phyloP scores from a whole-genome alignment of 352 stramenopile genomes.

The Phytopythium kandeliae region DNA sequence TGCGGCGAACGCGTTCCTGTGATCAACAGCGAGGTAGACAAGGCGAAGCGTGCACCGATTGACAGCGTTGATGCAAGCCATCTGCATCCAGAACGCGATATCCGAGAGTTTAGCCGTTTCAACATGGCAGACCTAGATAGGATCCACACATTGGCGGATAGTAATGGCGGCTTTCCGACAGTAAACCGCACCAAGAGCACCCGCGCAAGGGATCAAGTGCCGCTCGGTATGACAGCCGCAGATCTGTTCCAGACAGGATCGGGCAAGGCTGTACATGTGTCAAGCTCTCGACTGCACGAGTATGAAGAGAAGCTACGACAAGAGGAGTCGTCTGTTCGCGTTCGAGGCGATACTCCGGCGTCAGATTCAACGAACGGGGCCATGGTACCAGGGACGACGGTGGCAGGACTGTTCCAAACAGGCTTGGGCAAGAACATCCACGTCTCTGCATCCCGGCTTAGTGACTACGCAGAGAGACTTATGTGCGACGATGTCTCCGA shows the following conservation, averaged over 20 bases:
- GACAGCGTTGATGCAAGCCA: neutral
- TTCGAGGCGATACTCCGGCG: neutral
- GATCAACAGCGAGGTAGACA: neutral
- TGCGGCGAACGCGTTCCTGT: neutral
- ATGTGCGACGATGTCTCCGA: slow-evolving; percentile 8
- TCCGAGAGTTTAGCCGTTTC: neutral
- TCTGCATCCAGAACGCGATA: neutral
- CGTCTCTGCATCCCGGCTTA: slow-evolving; percentile 20
- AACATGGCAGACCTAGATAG: neutral
- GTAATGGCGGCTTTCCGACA: neutral
- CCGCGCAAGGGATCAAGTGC: neutral
- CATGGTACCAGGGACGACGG: neutral
- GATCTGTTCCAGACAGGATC: slow-evolving; percentile 28
- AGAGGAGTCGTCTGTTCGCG: neutral
- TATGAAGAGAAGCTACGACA: slow-evolving; percentile 17
- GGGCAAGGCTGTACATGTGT: slow-evolving; percentile 23
- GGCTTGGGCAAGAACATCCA: slow-evolving; percentile 21
- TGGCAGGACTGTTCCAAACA: slow-evolving; percentile 19
- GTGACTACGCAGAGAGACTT: slow-evolving; percentile 17
- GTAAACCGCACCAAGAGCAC: neutral
- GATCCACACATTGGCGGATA: neutral
- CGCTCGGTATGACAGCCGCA: neutral
- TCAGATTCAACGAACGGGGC: slow-evolving; percentile 3
- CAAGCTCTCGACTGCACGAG: slow-evolving; percentile 15
- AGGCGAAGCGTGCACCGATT: neutral